phyloP scores from a whole-genome alignment of 106 monocot species.

The Alisma plantagoaquatica region DNA sequence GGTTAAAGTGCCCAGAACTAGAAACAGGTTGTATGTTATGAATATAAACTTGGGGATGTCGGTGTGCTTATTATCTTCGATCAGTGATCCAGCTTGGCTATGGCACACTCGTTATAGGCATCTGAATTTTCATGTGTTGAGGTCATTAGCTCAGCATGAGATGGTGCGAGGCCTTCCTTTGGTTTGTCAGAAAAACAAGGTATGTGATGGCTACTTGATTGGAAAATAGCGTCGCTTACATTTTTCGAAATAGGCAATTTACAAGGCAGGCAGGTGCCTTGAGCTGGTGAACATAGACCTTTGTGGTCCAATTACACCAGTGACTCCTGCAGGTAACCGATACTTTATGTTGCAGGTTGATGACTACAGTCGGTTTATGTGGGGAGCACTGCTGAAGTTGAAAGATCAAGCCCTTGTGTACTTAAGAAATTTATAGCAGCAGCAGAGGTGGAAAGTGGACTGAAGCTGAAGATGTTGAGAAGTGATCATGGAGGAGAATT shows the following conservation, averaged over 20 bases:
- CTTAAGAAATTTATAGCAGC: conserved; percentile 16
- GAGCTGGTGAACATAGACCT: conserved; percentile 17
- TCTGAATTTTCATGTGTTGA: not conserved
- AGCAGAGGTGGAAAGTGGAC: conserved; percentile 7
- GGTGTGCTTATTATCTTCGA: not conserved
- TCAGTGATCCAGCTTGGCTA: not conserved
- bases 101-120: conserved; percentile 11
- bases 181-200: not conserved
- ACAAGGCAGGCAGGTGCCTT: not conserved
- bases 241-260: not conserved
- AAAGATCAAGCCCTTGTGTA: conserved; percentile 6
- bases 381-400: conserved; percentile 11
- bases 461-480: not conserved
- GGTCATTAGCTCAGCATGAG: not conserved
- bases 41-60: not conserved
- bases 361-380: conserved; percentile 14
- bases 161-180: conserved; percentile 3
- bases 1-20: not conserved
- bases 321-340: not conserved
- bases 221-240: not conserved
- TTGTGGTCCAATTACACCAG: conserved; percentile 22
- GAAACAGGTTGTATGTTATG: not conserved
- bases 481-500: conserved; percentile 20
- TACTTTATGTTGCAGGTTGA: conserved; percentile 16
- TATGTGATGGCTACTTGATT: conserved; percentile 10